These are phyloP conservation scores for Aaosphaeria arxii DNA, from an alignment of 2,329 filamentous ascomycete species.

Conservation along the genomic window DNA sequence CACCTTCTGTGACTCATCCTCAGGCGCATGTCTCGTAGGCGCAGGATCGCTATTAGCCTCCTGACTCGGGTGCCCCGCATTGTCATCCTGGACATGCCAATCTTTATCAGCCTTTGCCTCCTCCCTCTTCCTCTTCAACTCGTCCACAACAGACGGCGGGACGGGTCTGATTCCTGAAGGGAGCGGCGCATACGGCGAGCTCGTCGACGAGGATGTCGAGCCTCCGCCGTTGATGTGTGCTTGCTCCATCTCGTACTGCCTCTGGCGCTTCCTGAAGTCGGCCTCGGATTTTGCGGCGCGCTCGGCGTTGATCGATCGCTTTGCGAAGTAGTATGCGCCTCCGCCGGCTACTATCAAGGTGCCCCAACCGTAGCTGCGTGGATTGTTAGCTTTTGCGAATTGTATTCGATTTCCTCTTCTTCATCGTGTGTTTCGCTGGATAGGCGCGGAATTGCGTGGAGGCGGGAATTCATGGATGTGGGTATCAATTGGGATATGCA, in stretches of 20 bases:
- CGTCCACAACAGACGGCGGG: constrained; percentile 8
- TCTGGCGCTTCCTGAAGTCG: constrained; percentile 29
- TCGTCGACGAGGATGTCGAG: background rate
- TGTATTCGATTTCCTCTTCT: background rate
- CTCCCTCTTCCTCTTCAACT: constrained; percentile 8
- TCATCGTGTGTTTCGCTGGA: too few species aligned
- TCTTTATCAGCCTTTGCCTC: constrained; percentile 7
- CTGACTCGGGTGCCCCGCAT: constrained; percentile 59
- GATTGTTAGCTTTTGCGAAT: constrained; percentile 3
- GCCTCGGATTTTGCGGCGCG: constrained; percentile 67
- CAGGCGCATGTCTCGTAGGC: constrained; percentile 75
- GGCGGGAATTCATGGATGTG: background rate
- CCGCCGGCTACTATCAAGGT: constrained; percentile 80
- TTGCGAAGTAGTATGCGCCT: constrained; percentile 93
- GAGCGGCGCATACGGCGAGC: background rate
- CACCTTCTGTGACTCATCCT: constrained; percentile 64
- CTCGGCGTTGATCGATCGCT: constrained; percentile 89
- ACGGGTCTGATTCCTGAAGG: background rate
- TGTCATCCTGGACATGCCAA: constrained; percentile 7
- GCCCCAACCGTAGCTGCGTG: constrained; percentile 81
- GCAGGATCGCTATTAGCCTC: constrained; percentile 79
- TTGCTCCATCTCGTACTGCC: constrained; percentile 30
- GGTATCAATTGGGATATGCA: background rate
- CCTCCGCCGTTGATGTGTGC: constrained; percentile 5
- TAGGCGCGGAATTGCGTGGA: too few species aligned